Base-by-base conservation (phyloP, 2,329 filamentous ascomycete genomes). In the Fusarium secorum region DNA sequence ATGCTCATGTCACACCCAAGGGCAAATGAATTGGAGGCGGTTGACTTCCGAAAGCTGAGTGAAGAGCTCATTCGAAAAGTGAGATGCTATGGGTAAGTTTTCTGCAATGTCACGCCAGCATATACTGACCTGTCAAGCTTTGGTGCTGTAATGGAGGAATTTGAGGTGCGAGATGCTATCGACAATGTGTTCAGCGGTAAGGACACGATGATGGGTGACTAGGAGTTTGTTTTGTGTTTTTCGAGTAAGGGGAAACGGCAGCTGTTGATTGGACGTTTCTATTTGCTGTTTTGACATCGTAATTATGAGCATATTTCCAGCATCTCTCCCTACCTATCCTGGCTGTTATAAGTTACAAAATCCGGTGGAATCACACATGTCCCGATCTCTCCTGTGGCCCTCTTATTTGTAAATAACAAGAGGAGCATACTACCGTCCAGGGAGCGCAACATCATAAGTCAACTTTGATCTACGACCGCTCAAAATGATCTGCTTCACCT, bases 51-150 rank as follows among this genome's bases (percentile, higher is more conserved):
- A 74, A 86, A 84, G 68, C 85, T 98, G 72, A 90, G 92, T 54
- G 89, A 90, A 54, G 92, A 94, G 63, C 85, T 98, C 61, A 85
- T 88, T 74, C 87, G 87, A 61, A 98, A 97, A 82, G 90, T 97
- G 64, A 88, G 94, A 70, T 98, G 96, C 80, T 98, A 98, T 80
- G 96, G 96, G 93, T 95, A 83, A 77, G 91, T 87, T n/a, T 33
- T 11, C 18, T 49, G 26, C 18, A 9, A 44, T 11, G 11, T 33
- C n/a, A 10, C 20, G 26, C 5, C 24, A 33, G 14, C n/a, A 17
- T n/a, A 52, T 30, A 35, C 65, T 72, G 24, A 67, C 48, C 26
- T 41, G 28, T 14, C 35, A 39, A 90, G 88, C 20, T 90, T 90
- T 68, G 88, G 88, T 32, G 88, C 88, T 22, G 88, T 90, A 7